A percentile compares a stretch with the other conserved stretches of the same genome.
phyloP scores from a whole-genome alignment of 73 alveolate species.

The Stentor roeselii region DNA sequence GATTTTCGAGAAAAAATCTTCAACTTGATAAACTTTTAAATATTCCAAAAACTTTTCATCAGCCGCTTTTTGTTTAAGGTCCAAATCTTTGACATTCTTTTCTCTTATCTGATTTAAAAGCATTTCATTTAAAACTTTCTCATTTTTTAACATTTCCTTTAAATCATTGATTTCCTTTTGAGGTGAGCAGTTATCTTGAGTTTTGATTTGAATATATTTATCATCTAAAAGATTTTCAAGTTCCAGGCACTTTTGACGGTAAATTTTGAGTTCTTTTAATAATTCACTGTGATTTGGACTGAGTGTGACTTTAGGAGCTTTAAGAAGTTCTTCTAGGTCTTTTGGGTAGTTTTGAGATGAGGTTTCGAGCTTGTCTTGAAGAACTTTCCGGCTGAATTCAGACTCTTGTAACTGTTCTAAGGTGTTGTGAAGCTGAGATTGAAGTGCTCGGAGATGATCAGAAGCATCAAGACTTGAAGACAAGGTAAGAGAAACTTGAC shows the following conservation, averaged over 20 bases:
- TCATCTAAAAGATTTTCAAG: not conserved
- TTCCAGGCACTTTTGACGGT: not conserved
- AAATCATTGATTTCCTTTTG: not conserved
- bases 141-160: not conserved
- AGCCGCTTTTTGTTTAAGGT: not conserved
- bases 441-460: not conserved
- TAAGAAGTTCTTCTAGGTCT: not conserved
- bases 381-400: conserved; percentile 3
- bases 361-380: conserved; percentile 12
- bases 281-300: not conserved
- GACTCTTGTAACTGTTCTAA: conserved; percentile 10
- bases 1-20: not conserved
- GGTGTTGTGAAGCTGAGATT: not conserved
- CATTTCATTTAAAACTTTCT: not conserved
- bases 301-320: not conserved
- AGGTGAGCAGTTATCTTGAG: not conserved
- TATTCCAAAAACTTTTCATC: conserved; percentile 21
- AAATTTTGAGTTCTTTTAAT: not conserved
- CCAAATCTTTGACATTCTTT: not conserved
- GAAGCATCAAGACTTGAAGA: not conserved
- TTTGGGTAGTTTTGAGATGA: not conserved
- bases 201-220: too few species aligned
- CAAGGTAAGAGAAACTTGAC: not conserved
- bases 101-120: not conserved
- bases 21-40: not conserved